Evolutionary conservation across 108 stramenopile species (phyloP), one percentile per base, ranked within the genome.

Genomic region (Nitzschia sp.): DNA sequence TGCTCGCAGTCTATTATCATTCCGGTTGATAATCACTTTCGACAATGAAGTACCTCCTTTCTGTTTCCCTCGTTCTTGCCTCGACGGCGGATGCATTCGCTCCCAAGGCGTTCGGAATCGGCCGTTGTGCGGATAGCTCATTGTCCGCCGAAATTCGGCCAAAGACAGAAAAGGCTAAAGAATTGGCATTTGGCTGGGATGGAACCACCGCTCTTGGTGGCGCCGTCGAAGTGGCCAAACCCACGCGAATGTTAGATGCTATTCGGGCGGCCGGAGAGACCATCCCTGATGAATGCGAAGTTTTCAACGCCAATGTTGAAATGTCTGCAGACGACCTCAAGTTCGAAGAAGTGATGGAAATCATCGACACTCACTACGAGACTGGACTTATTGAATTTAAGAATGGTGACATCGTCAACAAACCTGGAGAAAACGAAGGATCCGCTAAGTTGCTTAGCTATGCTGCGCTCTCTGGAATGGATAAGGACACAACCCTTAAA

Each of bases 181-280:
- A 82, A 23, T 81, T 93, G 31, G 83, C 51, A 15, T 71, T 74
- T 49, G 83, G 92, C 21, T 94, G 93, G 93, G 93, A 94, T 66
- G 93, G 93, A 33, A 88, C 93, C 19, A 90, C 90, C 18, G 88
- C 93, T 8, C 78, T 88, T 1, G 93, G 93, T 21, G 88, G 88
- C 26, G 93, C 93, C 13, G 93, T 86, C 2, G 93, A 81, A 31
- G 74, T 78, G 54, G 81, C 88, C 47, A 76, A 77, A 58, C 93
- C 93, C 0, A 81, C 88, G 13, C 84, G 93, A n/a, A 83, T 94
- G 86, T 55, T 94, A 38, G 88, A 89, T 51, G 85, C 86, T 0
- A 94, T 94, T 70, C 80, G 88, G 17, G 93, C 85, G 18, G 71
- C 82, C 53, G 93, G 93, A 21, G 93, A 94, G 74, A 88, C 88